These are phyloP conservation scores for Auriscalpium vulgare DNA, from an alignment of 768 basidiomycete genomes.

Conservation along the genomic window DNA sequence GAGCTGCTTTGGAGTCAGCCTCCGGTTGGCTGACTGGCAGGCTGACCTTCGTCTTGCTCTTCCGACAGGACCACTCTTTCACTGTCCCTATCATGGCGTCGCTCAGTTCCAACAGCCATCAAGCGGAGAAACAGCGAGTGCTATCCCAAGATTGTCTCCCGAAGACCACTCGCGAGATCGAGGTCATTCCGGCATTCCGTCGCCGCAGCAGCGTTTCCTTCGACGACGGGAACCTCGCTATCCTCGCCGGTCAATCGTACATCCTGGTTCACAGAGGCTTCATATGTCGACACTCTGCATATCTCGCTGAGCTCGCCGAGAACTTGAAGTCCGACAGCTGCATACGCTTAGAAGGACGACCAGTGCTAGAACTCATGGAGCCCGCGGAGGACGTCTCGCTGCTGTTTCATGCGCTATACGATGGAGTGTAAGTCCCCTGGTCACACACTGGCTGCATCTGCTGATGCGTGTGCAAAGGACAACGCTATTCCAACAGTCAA, in stretches of 20 bases:
- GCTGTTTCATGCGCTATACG: slow-evolving; percentile 61
- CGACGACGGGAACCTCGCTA: slow-evolving; percentile 59
- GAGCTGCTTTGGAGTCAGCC: background rate
- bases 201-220: slow-evolving; percentile 53
- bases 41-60: background rate
- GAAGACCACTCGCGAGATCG: background rate
- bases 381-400: slow-evolving; percentile 45
- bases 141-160: slow-evolving; percentile 14
- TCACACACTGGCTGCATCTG: background rate
- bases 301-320: slow-evolving; percentile 35
- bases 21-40: background rate
- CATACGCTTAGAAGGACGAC: slow-evolving; percentile 45
- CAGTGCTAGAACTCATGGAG: slow-evolving; percentile 49
- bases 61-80: slow-evolving; percentile 1
- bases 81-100: slow-evolving; percentile 1
- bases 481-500: slow-evolving; percentile 30
- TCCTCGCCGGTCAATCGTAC: slow-evolving; percentile 48
- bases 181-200: slow-evolving; percentile 5
- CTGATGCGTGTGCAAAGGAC: background rate
- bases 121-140: background rate
- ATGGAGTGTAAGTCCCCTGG: slow-evolving; percentile 48
- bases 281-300: slow-evolving; percentile 52
- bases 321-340: slow-evolving; percentile 14
- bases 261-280: slow-evolving; percentile 67
- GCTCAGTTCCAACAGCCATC: slow-evolving; percentile 14